Percentiles rank a stretch among this genome's conserved stretches.
These are phyloP conservation scores for Alternaria burnsii DNA, from an alignment of 2,329 filamentous ascomycete species.

Conservation along the genomic window DNA sequence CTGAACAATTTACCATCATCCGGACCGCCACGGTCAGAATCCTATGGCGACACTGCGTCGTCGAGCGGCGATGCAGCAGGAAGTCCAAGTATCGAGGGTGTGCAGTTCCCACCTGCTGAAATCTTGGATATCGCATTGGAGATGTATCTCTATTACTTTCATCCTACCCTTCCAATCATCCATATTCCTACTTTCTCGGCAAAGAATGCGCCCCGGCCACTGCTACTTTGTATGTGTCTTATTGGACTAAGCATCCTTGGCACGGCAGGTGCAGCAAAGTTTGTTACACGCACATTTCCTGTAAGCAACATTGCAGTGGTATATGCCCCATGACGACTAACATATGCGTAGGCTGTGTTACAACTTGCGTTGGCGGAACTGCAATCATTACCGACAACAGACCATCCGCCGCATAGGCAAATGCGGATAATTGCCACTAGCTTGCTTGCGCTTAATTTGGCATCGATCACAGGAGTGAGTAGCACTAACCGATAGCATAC, in stretches of 20 bases:
- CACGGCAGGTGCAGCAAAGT: slow-evolving; percentile 61
- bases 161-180: slow-evolving; percentile 62
- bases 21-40: slow-evolving; percentile 32
- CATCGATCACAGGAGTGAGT: slow-evolving; percentile 59
- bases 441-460: slow-evolving; percentile 59
- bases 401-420: slow-evolving; percentile 52
- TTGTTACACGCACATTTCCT: slow-evolving; percentile 58
- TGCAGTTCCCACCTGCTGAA: slow-evolving; percentile 59
- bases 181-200: slow-evolving; percentile 63
- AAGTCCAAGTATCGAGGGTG: slow-evolving; percentile 38
- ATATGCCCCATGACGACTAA: background rate
- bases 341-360: slow-evolving; percentile 35
- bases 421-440: slow-evolving; percentile 59
- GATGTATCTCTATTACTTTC: slow-evolving; percentile 63
- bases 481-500: too few relatives aligned
- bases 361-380: slow-evolving; percentile 56
- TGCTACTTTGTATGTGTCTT: slow-evolving; percentile 63
- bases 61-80: slow-evolving; percentile 41
- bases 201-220: slow-evolving; percentile 56
- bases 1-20: slow-evolving; percentile 38
- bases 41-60: slow-evolving; percentile 43
- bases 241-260: slow-evolving; percentile 62
- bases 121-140: slow-evolving; percentile 64
- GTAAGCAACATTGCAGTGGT: slow-evolving; percentile 27
- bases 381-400: slow-evolving; percentile 52